Base-by-base conservation (phyloP, 2,329 filamentous ascomycete genomes). In the Neofusicoccum parvum region DNA sequence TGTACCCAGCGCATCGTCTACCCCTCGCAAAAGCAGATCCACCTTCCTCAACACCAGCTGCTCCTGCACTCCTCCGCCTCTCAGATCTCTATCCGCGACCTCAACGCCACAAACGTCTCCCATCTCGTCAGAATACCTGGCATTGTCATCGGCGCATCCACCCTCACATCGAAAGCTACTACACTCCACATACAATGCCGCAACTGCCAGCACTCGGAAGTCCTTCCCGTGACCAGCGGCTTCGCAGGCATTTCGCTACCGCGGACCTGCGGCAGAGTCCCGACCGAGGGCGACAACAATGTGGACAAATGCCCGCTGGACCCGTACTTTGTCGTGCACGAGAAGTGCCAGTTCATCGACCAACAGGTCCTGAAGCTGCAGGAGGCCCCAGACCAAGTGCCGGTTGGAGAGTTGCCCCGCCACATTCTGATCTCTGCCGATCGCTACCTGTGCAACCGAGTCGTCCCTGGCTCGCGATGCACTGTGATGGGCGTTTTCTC, bases 331-430 rank as follows among this genome's bases (percentile, higher is more conserved):
- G 92, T 99, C 65, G 86, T 95, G 66, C 95, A 99, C 75, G 95
- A 99, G 78, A 93, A 91, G 76, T 97, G 92, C 43, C 88, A 89
- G 69, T 99, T 99, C 75, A 94, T 98, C 72, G 95, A 99, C 74
- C 95, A 99, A 79, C 95, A 99, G 78, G 92, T 99, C 67, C 90
- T 99, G 76, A 99, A 99, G 79, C 87, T 99, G 17, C 95, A 99
- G 76, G 95, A 99, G 79, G 95, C 94, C 0, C 95, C 95, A 1
- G 95, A 99, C 74, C 93, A 98, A 78, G 95, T 99, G 0, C 95
- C 95, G 0, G 95, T 99, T 1, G 95, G 95, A 81, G 95, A 99
- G 79, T 82, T 99, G 58, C 95, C 95, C 3, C 87, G 95, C 48
- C 95, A 99, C 72, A 96, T 99, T 51, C 86, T 98, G 68, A 92